These are phyloP conservation scores for Fusarium chuoi DNA, from an alignment of 2,329 filamentous ascomycete species.

Conservation along the genomic window DNA sequence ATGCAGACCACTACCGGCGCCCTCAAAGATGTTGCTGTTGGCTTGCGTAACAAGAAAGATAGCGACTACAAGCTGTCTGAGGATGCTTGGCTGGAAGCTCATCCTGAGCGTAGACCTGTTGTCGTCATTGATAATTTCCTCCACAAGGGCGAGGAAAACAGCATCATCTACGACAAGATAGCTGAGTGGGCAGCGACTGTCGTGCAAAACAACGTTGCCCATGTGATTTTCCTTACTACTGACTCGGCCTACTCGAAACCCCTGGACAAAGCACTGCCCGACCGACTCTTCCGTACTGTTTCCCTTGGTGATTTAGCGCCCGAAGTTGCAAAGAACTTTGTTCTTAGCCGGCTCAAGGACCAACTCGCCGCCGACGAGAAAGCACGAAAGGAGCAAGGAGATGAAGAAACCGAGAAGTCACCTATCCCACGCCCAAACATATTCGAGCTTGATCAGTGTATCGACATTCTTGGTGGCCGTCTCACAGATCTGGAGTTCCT, in stretches of 20 bases:
- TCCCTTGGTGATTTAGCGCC: slow-evolving; percentile 87
- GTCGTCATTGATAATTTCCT: slow-evolving; percentile 94
- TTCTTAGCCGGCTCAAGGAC: slow-evolving; percentile 80
- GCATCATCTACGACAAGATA: slow-evolving; percentile 79
- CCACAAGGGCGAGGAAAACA: slow-evolving; percentile 75
- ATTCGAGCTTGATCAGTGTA: slow-evolving; percentile 80
- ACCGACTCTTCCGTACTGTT: slow-evolving; percentile 88
- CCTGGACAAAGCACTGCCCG: slow-evolving; percentile 85
- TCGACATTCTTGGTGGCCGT: slow-evolving; percentile 84
- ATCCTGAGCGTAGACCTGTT: slow-evolving; percentile 84
- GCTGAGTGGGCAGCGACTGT: slow-evolving; percentile 90
- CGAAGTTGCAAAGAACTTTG: slow-evolving; percentile 87
- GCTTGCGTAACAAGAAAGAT: slow-evolving; percentile 75
- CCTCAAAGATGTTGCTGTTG: slow-evolving; percentile 79
- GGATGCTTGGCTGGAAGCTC: slow-evolving; percentile 89
- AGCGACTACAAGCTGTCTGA: slow-evolving; percentile 78
- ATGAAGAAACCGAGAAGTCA: slow-evolving; percentile 39
- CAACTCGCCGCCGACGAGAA: slow-evolving; percentile 46
- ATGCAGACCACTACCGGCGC: slow-evolving; percentile 84
- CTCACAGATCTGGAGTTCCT: slow-evolving; percentile 97
- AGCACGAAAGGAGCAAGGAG: slow-evolving; percentile 37
- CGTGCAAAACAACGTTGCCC: slow-evolving; percentile 87
- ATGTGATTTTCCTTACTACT: slow-evolving; percentile 93
- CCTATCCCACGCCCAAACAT: slow-evolving; percentile 58
- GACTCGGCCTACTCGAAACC: slow-evolving; percentile 91